Percentiles rank a stretch among this genome's conserved stretches.
Conservation (phyloP, 208 protist species). For the Crithidia brevicula region DNA sequence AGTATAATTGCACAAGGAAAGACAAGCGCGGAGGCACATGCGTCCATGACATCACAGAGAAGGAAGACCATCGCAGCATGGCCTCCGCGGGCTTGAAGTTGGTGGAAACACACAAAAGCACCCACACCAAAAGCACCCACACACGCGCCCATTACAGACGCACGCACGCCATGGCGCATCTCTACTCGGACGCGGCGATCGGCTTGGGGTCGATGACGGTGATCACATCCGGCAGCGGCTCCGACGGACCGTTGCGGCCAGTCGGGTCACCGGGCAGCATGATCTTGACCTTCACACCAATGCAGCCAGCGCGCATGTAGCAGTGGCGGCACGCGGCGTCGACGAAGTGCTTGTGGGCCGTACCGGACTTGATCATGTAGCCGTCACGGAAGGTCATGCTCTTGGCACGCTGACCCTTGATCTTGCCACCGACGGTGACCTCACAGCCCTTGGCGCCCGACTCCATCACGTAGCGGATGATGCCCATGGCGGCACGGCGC, state of each 20-base stretch:
- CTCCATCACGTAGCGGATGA: constrained; percentile 99
- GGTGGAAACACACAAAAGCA: neutral
- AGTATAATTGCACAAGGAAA: too few relatives aligned
- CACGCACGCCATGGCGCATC: too few relatives aligned
- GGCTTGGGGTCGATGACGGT: constrained; percentile 60
- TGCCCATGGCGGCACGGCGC: constrained; percentile 98
- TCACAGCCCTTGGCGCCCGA: constrained; percentile 98
- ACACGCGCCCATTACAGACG: neutral
- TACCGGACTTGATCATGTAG: constrained; percentile 99
- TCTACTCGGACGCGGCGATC: constrained; percentile 32
- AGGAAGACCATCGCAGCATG: neutral
- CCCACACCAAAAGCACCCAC: neutral
- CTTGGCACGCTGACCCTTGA: constrained; percentile 99
- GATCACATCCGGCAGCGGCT: constrained; percentile 82
- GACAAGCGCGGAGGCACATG: constrained; percentile 1
- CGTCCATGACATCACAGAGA: neutral
- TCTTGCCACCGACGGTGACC: constrained; percentile 99
- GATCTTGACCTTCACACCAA: constrained; percentile 99
- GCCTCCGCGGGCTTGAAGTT: neutral
- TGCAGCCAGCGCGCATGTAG: constrained; percentile 97
- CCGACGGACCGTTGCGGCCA: constrained; percentile 59
- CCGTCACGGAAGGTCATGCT: constrained; percentile 99
- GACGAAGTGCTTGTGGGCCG: constrained; percentile 94
- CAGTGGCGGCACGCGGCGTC: constrained; percentile 97
- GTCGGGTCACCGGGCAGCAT: constrained; percentile 97